phyloP scores from a whole-genome alignment of 768 basidiomycete species.

The Gymnopilus junonius region DNA sequence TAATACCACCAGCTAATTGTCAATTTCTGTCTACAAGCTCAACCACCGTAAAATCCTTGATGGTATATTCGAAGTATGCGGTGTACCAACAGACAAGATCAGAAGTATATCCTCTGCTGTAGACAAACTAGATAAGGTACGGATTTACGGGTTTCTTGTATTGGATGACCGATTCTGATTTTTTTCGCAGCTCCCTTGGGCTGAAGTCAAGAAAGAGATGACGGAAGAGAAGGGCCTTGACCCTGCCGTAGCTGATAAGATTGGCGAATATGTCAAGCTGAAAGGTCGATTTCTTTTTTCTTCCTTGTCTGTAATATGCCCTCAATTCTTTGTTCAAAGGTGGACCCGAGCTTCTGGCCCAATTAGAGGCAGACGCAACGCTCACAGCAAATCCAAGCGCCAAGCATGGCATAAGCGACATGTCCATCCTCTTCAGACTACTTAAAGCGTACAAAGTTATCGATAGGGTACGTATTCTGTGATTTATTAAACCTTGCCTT shows the following conservation, averaged over 20 bases:
- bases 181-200: slow-evolving; percentile 73
- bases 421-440: slow-evolving; percentile 82
- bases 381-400: slow-evolving; percentile 77
- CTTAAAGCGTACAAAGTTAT: slow-evolving; percentile 80
- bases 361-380: slow-evolving; percentile 62
- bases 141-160: neutral
- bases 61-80: slow-evolving; percentile 96
- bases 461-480: slow-evolving; percentile 60
- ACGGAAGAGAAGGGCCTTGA: slow-evolving; percentile 92
- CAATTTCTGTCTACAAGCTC: slow-evolving; percentile 50
- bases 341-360: slow-evolving; percentile 74
- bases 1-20: neutral
- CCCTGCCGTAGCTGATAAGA: slow-evolving; percentile 81
- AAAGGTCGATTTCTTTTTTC: slow-evolving; percentile 62
- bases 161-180: neutral
- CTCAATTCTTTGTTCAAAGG: slow-evolving; percentile 46
- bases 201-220: slow-evolving; percentile 95
- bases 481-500: neutral
- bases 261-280: slow-evolving; percentile 95
- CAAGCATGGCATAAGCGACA: slow-evolving; percentile 84
- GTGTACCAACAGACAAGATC: slow-evolving; percentile 89
- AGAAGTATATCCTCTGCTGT: slow-evolving; percentile 94
- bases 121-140: slow-evolving; percentile 96
- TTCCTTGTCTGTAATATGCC: neutral
- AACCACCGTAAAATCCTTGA: slow-evolving; percentile 98